These are phyloP conservation scores for Carex arenaria DNA, from an alignment of 202 grass and related monocot genomes.

Conservation along the genomic window DNA sequence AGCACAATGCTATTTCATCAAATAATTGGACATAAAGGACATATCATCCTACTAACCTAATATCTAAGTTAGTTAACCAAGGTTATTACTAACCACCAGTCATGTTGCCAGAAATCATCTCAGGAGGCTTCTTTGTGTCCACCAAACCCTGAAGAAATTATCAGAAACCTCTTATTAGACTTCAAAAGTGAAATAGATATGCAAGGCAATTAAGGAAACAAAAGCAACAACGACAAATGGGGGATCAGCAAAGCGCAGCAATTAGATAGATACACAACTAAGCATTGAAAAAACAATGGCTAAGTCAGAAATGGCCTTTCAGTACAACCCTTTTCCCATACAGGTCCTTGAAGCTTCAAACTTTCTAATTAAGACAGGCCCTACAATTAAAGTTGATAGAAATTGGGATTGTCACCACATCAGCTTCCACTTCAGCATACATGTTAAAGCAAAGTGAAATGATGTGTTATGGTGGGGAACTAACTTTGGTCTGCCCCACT, in stretches of 20 bases:
- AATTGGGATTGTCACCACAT: background rate
- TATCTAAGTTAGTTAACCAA: background rate
- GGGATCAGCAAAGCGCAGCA: background rate
- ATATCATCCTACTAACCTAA: background rate
- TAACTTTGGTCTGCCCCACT: background rate
- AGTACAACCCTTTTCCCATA: background rate
- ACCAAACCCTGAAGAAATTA: constrained; percentile 50
- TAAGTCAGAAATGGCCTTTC: background rate
- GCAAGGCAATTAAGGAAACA: background rate
- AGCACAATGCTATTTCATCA: constrained; percentile 1
- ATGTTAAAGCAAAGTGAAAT: background rate
- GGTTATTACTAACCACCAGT: constrained; percentile 47
- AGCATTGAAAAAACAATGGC: background rate
- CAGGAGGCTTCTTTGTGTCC: constrained; percentile 82
- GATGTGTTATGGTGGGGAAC: background rate
- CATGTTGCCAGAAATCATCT: constrained; percentile 92
- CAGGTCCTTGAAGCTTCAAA: background rate
- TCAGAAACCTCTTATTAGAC: constrained; percentile 6
- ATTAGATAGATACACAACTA: background rate
- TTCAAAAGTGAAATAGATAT: background rate
- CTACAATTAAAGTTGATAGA: background rate
- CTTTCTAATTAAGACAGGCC: background rate
- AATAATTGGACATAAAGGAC: constrained; percentile 8
- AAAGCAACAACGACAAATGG: background rate
- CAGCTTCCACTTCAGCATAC: background rate